Evolutionary conservation across 257 asterid genomes (phyloP).

Genomic region (Gynochthodes officinalis): DNA sequence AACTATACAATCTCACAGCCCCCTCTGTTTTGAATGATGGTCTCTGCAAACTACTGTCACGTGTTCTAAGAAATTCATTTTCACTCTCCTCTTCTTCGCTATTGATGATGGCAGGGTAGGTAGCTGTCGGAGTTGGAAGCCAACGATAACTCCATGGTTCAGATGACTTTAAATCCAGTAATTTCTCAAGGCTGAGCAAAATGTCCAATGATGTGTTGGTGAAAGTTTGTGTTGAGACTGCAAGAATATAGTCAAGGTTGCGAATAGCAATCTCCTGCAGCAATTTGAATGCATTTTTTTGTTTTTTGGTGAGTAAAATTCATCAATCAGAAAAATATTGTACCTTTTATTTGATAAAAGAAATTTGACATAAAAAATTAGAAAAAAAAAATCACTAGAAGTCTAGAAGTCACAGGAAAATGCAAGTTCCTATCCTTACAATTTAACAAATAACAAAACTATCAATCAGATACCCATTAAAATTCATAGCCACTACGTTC

Average conservation of each 20-base stretch:
- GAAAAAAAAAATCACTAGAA: neutral
- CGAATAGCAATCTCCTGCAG: constrained; percentile 90
- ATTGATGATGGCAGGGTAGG: constrained; percentile 71
- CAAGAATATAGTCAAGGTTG: constrained; percentile 84
- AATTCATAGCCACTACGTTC: neutral
- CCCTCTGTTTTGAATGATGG: constrained; percentile 35
- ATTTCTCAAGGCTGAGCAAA: constrained; percentile 70
- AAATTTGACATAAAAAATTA: no score
- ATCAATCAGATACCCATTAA: neutral
- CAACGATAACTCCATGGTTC: constrained; percentile 86
- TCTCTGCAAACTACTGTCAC: constrained; percentile 40
- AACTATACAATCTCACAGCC: constrained; percentile 51
- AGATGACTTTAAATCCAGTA: constrained; percentile 64
- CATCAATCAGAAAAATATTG: neutral
- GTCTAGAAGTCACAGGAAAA: neutral
- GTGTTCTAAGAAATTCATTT: constrained; percentile 46
- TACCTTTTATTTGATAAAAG: neutral
- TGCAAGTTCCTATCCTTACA: neutral
- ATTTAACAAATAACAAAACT: neutral
- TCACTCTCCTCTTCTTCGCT: constrained; percentile 79
- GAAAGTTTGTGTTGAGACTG: constrained; percentile 67
- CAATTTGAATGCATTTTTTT: constrained; percentile 15
- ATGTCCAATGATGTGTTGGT: constrained; percentile 62
- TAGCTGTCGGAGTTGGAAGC: constrained; percentile 93
- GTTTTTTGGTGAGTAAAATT: no score